Conservation (phyloP, 2,329 filamentous ascomycete genomes). For the Claviceps quebecensis region DNA sequence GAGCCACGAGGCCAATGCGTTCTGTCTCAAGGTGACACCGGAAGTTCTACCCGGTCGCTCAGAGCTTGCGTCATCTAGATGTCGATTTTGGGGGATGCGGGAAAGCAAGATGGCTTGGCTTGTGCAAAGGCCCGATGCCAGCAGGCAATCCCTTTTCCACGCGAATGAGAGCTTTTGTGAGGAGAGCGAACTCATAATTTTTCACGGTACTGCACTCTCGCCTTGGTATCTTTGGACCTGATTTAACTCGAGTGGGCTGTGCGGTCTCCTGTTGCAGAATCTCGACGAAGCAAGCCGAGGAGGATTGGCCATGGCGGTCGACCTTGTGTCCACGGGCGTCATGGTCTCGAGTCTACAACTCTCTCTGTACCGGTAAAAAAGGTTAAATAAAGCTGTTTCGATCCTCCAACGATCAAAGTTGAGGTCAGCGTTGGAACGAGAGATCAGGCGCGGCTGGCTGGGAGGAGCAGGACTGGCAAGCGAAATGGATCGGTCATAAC, state of each 20-base stretch:
- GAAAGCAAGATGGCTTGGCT: slow-evolving; percentile 4
- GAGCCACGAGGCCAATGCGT: background rate
- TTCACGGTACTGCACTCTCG: background rate
- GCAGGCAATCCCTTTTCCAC: background rate
- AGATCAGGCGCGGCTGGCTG: background rate
- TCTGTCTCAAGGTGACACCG: slow-evolving; percentile 3
- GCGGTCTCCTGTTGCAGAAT: background rate
- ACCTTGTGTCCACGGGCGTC: too few relatives aligned
- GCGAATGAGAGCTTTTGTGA: background rate
- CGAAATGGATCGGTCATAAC: background rate
- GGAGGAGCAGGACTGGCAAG: background rate
- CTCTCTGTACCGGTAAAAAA: background rate
- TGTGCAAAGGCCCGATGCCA: slow-evolving; percentile 6
- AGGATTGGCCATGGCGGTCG: background rate
- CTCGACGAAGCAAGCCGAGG: background rate
- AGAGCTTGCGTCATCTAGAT: slow-evolving; percentile 1
- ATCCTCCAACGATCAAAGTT: background rate
- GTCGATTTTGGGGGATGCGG: slow-evolving; percentile 1
- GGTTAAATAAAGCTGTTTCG: background rate
- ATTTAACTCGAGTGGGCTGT: background rate
- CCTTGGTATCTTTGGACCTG: background rate
- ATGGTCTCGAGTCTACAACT: background rate
- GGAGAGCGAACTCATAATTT: too few relatives aligned
- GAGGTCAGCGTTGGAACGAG: background rate
- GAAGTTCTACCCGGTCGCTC: slow-evolving; percentile 3